Evolutionary conservation across 768 basidiomycete species (phyloP), one percentile per base, ranked within the genome.

Genomic region (Phanerodontia chrysosporium): DNA sequence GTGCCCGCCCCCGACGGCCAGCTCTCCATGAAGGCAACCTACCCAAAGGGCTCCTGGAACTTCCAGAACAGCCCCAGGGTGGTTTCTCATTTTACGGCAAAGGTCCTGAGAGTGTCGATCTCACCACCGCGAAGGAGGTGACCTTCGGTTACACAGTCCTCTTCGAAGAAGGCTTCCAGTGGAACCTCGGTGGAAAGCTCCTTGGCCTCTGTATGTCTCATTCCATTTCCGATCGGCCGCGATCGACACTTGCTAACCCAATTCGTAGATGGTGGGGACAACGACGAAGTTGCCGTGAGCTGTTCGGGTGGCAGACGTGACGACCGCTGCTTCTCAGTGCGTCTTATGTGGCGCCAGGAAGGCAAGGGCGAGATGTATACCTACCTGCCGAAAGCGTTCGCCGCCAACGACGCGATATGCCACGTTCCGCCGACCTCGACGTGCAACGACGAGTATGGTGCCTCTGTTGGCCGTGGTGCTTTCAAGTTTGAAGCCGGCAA

Each of bases 321-420:
- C 25, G 68, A 76, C 36, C 67, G 65, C 1, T 87, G 87, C 77
- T 86, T 85, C 76, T 84, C 83, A 18, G 79, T 78, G 36, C 83
- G 86, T 61, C 73, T 88, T 45, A 89, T 90, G 88, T 89, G 85
- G 84, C 80, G 85, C 57, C 67, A 71, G 6, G 70, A 79, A 4
- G 86, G 83, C 49, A 71, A 67, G 28, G 87, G 85, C 32, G 87
- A 89, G 74, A 65, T 89, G 49, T 89, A 89, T 78, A 83, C 85
- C 57, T 89, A 90, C 73, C 78, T 86, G 27, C 87, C 87, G 9
- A 45, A 71, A 18, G 66, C 66, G 25, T 78, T 76, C 69, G 51
- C 64, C 2, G 80, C 76, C 24, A 84, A 85, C 73, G 66, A 79
- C 69, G 70, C 63, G 48, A 71, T 78, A 18, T 84, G 81, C 73